phyloP scores from a whole-genome alignment of 768 basidiomycete species.

The Kwoniella sp. region DNA sequence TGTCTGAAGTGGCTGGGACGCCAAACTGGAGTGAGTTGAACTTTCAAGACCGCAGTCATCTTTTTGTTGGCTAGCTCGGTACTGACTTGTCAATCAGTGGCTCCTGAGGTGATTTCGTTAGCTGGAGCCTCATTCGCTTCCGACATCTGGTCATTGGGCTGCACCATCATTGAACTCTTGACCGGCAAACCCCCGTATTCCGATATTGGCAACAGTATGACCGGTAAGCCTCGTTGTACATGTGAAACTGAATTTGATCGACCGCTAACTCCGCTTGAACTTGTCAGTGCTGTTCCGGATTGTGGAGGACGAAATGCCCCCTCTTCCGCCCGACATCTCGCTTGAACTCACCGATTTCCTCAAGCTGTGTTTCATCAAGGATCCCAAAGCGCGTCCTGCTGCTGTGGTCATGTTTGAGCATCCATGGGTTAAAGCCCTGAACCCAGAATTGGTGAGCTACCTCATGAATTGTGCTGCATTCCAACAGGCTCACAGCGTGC shows the following conservation, averaged over 20 bases:
- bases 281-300: conserved; percentile 92
- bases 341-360: conserved; percentile 78
- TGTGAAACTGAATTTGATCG: conserved; percentile 61
- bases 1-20: conserved; percentile 72
- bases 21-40: conserved; percentile 81
- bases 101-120: conserved; percentile 94
- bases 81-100: conserved; percentile 62
- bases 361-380: conserved; percentile 84
- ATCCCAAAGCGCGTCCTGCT: conserved; percentile 77
- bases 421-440: conserved; percentile 83
- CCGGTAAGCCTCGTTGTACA: conserved; percentile 74
- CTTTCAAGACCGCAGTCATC: not conserved
- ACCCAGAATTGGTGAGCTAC: conserved; percentile 69
- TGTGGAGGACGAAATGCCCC: conserved; percentile 88
- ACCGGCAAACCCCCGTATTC: conserved; percentile 91
- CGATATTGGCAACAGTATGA: conserved; percentile 85
- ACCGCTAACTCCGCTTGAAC: conserved; percentile 31
- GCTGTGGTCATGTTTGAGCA: conserved; percentile 87
- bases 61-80: not conserved
- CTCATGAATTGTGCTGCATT: not conserved
- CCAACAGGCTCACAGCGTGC: conserved; percentile 41
- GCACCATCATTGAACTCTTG: conserved; percentile 90
- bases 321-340: conserved; percentile 78
- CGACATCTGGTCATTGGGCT: conserved; percentile 70
- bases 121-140: conserved; percentile 71